These are phyloP conservation scores for Claviceps sp. DNA, from an alignment of 2,329 filamentous ascomycete genomes.

Conservation along the genomic window DNA sequence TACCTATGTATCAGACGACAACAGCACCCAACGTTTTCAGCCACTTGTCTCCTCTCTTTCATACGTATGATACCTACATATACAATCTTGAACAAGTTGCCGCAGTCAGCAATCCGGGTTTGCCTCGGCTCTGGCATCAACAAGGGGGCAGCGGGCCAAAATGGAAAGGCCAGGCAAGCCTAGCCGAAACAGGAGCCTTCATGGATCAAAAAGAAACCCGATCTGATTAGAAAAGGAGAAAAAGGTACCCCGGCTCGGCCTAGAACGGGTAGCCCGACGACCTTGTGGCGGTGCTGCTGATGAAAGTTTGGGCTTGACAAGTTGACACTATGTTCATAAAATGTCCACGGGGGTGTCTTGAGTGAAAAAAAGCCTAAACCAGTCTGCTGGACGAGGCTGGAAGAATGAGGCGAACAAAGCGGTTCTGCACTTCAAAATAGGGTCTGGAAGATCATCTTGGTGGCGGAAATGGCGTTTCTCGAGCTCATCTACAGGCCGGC, in stretches of 20 bases:
- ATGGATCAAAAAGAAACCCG: not conserved
- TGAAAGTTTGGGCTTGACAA: too few relatives aligned
- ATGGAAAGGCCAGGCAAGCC: not conserved
- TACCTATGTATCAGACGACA: too few relatives aligned
- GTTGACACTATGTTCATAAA: too few relatives aligned
- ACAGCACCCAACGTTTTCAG: too few relatives aligned
- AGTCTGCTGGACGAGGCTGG: not conserved
- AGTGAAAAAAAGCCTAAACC: not conserved
- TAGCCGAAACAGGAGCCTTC: not conserved
- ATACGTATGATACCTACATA: too few relatives aligned
- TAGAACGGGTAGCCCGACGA: slow-evolving; percentile 2
- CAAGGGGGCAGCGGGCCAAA: not conserved
- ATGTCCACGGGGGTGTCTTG: not conserved
- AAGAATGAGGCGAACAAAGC: not conserved
- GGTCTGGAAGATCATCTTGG: slow-evolving; percentile 7
- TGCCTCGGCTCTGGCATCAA: not conserved
- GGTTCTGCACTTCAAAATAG: slow-evolving; percentile 3
- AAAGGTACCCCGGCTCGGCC: not conserved
- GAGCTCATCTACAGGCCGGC: not conserved
- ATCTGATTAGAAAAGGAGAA: not conserved
- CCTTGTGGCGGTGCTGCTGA: too few relatives aligned
- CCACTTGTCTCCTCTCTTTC: too few relatives aligned
- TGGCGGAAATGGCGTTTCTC: slow-evolving; percentile 12
- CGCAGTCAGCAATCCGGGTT: too few relatives aligned
- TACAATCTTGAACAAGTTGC: too few relatives aligned